Percentiles rank a stretch among this genome's conserved stretches.
Conservation (phyloP, 2,329 filamentous ascomycete genomes). For the Talaromyces sp. region DNA sequence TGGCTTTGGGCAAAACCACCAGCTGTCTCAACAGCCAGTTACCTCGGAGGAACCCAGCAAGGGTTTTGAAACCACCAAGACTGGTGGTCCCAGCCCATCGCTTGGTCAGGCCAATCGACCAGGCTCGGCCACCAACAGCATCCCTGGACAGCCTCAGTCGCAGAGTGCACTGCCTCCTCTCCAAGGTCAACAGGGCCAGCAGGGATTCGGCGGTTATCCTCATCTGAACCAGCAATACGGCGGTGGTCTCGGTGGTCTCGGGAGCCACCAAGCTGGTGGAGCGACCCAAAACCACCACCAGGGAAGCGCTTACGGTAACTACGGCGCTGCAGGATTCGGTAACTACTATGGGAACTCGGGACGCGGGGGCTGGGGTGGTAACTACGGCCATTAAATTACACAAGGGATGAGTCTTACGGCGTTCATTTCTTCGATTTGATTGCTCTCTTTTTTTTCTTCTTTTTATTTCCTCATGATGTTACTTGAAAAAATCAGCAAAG, state of each 20-base stretch:
- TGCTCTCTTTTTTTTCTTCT: conserved; percentile 14
- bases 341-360: conserved; percentile 41
- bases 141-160: conserved; percentile 44
- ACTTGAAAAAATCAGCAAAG: conserved; percentile 12
- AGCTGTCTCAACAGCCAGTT: conserved; percentile 43
- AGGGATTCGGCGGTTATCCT: conserved; percentile 54
- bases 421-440: conserved; percentile 14
- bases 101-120: conserved; percentile 59
- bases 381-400: conserved; percentile 40
- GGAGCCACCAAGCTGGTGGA: conserved; percentile 35
- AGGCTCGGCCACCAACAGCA: conserved; percentile 58
- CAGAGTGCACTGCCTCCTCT: conserved; percentile 52
- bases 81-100: conserved; percentile 55
- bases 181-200: conserved; percentile 50
- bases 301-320: conserved; percentile 37
- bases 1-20: conserved; percentile 53
- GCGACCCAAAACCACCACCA: conserved; percentile 36
- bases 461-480: conserved; percentile 9
- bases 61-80: conserved; percentile 54
- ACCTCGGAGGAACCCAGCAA: conserved; percentile 52
- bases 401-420: conserved; percentile 17
- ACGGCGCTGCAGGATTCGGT: conserved; percentile 36
- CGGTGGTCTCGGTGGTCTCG: conserved; percentile 39
- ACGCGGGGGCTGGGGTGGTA: conserved; percentile 43
- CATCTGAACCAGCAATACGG: conserved; percentile 51